Evolutionary conservation across 768 basidiomycete genomes (phyloP), one percentile per base, ranked within the genome.

Genomic region (Auriscalpium orientale): DNA sequence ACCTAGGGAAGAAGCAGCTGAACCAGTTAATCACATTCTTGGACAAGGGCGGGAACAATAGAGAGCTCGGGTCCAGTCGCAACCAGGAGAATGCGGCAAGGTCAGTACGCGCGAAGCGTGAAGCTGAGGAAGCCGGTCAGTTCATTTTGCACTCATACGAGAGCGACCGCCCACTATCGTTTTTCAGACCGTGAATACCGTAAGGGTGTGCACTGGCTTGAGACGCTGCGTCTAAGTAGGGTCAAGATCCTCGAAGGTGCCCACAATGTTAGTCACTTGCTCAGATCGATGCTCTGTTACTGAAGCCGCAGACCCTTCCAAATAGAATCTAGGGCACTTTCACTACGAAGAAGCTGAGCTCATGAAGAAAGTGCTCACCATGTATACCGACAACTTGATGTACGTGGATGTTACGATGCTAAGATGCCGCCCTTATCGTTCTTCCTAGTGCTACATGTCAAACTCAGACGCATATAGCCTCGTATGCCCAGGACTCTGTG

Each of bases 191-290:
- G 86, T 67, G 92, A 95, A 57, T 97, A 97, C 65, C 77, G 93
- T 28, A 89, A 87, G 61, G 91, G 83, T 36, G 85, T 97, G 21
- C 87, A 95, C 69, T 90, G 91, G 86, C 72, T 93, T n/a, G 93
- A 97, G 73, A 94, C 93, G 0, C 76, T 95, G 38, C 76, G 94
- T 37, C 75, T 95, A 38, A 80, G 87, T 40, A 78, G 89, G 58
- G 84, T 85, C 7, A 95, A 93, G 69, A 90, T 85, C 40, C 70
- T 95, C 36, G 84, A 91, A 64, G 82, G 83, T 45, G 93, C 89
- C 4, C 90, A 88, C 64, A 89, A 82, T 62, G 92, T 87, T 59
- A 60, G 78, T 67, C 20, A 15, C 18, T 43, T 18, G 18, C 58
- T 35, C 13, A 37, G 28, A 38, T 13, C 4, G 13, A 45, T 13